A percentile compares a stretch with the other conserved stretches of the same genome.
phyloP scores from a whole-genome alignment of 805 yeast genomes.

The Hanseniaspora nectarophila region DNA sequence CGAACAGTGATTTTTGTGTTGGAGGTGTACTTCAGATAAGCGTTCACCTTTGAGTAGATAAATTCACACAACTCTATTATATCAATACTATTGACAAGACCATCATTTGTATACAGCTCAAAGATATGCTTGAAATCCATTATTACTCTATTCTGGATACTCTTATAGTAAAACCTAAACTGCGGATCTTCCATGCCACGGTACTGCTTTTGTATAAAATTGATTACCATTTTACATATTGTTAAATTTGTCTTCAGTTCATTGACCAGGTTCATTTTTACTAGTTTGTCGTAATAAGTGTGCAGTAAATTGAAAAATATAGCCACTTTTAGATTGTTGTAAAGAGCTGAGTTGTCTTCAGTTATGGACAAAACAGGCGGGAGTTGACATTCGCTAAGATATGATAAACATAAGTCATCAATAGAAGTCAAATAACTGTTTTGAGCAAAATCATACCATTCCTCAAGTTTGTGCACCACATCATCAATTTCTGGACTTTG shows the following conservation, averaged over 20 bases:
- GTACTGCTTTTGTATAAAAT: background rate
- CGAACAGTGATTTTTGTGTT: background rate
- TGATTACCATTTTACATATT: background rate
- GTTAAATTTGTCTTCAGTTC: background rate
- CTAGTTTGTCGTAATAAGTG: background rate
- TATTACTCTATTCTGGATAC: background rate
- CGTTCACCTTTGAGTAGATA: background rate
- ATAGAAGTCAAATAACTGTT: background rate
- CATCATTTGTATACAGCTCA: background rate
- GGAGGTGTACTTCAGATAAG: background rate
- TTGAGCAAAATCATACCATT: background rate
- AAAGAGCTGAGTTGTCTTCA: background rate
- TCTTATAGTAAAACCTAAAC: background rate
- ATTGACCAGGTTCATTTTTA: background rate
- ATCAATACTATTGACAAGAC: background rate
- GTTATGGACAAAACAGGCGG: background rate
- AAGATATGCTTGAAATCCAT: background rate
- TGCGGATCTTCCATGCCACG: background rate
- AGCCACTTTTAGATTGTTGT: background rate
- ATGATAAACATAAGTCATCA: background rate
- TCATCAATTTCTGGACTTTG: background rate
- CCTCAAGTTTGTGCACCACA: background rate
- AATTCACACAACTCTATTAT: background rate
- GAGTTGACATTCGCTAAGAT: background rate
- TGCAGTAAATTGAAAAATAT: constrained; percentile 1